phyloP scores from a whole-genome alignment of 2,329 filamentous ascomycete species.

The Cordyceps cicadae region DNA sequence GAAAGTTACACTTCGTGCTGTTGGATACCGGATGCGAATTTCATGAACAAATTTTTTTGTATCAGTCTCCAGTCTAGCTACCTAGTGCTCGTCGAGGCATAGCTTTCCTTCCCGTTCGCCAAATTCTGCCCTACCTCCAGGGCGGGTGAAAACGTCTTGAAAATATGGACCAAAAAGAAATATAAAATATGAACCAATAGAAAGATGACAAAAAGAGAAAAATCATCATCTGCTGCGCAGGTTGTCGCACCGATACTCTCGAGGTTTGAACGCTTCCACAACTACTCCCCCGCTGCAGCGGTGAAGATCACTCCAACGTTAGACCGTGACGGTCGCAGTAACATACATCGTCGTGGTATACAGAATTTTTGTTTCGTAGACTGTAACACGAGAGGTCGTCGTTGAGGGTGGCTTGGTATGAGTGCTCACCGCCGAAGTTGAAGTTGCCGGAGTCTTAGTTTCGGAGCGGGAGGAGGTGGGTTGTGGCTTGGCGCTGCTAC shows the following conservation, averaged over 20 bases:
- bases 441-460: background rate
- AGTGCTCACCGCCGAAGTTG: slow-evolving; percentile 1
- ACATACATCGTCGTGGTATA: slow-evolving; percentile 17
- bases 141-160: slow-evolving; percentile 10
- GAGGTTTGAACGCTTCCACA: background rate
- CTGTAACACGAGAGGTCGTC: slow-evolving; percentile 6
- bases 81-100: background rate
- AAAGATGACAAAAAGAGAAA: slow-evolving; percentile 8
- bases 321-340: slow-evolving; percentile 11
- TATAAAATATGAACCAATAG: slow-evolving; percentile 15
- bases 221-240: background rate
- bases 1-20: too few relatives aligned
- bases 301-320: background rate
- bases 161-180: slow-evolving; percentile 14
- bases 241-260: background rate
- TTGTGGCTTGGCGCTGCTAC: background rate
- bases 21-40: background rate
- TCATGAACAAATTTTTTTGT: background rate
- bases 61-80: slow-evolving; percentile 6
- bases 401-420: background rate
- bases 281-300: background rate
- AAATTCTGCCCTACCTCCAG: slow-evolving; percentile 1
- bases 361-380: slow-evolving; percentile 14
- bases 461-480: background rate
- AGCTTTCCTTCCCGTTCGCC: background rate